Conservation (phyloP, 306 rosid species). For the Astragalus membranaceus region DNA sequence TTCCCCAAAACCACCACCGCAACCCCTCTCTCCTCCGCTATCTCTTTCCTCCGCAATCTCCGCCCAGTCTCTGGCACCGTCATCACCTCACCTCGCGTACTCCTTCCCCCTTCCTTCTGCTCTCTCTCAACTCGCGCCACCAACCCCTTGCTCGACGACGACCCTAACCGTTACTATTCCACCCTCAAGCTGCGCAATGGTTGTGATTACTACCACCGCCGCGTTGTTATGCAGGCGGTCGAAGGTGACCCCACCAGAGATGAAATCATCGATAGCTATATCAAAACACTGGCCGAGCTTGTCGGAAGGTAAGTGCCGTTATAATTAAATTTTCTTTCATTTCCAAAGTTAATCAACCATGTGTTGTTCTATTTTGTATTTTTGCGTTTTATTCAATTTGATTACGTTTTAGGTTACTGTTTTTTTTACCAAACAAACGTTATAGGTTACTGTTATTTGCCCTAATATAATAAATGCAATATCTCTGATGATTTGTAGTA, state of each 20-base stretch:
- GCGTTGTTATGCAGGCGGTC: conserved; percentile 69
- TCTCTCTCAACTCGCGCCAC: neutral
- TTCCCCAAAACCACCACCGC: conserved; percentile 10
- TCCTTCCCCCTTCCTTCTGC: conserved; percentile 12
- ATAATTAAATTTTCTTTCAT: too few relatives aligned
- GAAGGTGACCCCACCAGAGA: conserved; percentile 61
- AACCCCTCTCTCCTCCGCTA: conserved; percentile 22
- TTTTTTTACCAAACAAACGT: too few relatives aligned
- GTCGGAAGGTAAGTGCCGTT: conserved; percentile 82
- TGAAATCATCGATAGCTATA: conserved; percentile 64
- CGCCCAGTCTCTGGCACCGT: conserved; percentile 59
- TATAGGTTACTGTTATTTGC: neutral
- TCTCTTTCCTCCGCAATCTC: conserved; percentile 48
- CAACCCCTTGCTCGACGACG: conserved; percentile 64
- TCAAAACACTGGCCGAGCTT: conserved; percentile 59
- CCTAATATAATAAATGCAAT: neutral
- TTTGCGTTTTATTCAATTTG: neutral
- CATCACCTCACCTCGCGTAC: conserved; percentile 2
- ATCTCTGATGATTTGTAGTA: neutral
- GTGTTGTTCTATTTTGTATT: too few relatives aligned
- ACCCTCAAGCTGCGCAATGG: conserved; percentile 71
- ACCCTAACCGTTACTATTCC: conserved; percentile 84
- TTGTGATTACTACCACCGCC: conserved; percentile 93
- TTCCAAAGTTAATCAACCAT: too few relatives aligned
- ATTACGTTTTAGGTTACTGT: neutral